Conservation (phyloP, 768 basidiomycete species). For the Lactarius akahatsu region DNA sequence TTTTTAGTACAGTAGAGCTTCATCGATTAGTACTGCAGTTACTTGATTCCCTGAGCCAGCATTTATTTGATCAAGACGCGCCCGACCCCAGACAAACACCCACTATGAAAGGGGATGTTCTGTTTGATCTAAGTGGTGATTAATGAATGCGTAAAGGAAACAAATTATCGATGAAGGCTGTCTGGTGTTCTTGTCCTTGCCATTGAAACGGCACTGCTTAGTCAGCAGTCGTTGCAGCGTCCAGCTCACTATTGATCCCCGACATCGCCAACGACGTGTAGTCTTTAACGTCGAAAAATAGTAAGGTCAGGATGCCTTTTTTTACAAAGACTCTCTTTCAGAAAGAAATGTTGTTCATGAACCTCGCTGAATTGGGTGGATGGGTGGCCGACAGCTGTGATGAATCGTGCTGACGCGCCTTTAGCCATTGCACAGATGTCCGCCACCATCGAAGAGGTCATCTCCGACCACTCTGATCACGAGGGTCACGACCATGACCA, state of each 20-base stretch:
- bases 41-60: no score
- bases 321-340: background rate
- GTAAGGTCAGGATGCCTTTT: slow-evolving; percentile 7
- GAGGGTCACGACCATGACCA: slow-evolving; percentile 48
- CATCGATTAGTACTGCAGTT: no score
- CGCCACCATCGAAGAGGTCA: slow-evolving; percentile 80
- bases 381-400: slow-evolving; percentile 35
- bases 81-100: no score
- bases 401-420: slow-evolving; percentile 35
- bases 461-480: slow-evolving; percentile 76
- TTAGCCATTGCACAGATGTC: slow-evolving; percentile 53
- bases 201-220: slow-evolving; percentile 12
- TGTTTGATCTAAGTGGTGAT: no score
- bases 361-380: slow-evolving; percentile 38
- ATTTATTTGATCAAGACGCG: no score
- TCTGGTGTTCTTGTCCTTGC: no score
- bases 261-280: slow-evolving; percentile 23
- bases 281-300: background rate
- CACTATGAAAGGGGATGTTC: no score
- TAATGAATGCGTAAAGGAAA: no score
- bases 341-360: background rate
- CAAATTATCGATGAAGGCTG: no score
- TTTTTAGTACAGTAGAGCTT: background rate
- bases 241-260: background rate
- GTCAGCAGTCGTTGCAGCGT: slow-evolving; percentile 10